Evolutionary conservation across 768 basidiomycete species (phyloP), one percentile per base, ranked within the genome.

Genomic region (Cystofilobasidium macerans): DNA sequence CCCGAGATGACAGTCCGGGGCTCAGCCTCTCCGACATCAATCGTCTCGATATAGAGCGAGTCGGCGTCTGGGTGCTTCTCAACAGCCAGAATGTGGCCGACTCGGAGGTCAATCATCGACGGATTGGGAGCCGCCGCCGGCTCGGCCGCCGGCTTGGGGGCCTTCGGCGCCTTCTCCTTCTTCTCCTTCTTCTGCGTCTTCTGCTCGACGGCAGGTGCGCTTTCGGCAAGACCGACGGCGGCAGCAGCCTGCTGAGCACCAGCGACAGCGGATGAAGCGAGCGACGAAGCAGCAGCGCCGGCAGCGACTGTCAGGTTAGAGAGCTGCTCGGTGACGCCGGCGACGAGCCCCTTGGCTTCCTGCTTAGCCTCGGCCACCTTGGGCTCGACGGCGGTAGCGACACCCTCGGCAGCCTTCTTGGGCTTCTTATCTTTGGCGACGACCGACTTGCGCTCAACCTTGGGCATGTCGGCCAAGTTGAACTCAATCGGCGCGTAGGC

Each of bases 21-120:
- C 30, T 92, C 94, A 0, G 86, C 89, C 76, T 97, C 93, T 63
- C 92, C 95, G 56, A 98, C 78, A 75, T 99, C 92, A 70, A 98
- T 94, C 87, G 92, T 85, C 88, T 98, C 94, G 68, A 98, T 83
- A 73, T 98, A 99, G n/a, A 99, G 82, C 58, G 89, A 85, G 72
- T 98, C 95, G 3, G 95, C 95, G 73, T 99, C 95, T 20, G 95
- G 94, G 74, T 99, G 95, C 72, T 88, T 89, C 77, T 84, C 85
- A 72, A 98, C 94, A 30, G 42, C 22, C 33, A 57, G 24, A n/a
- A 98, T 94, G 70, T 84, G 86, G 3, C 95, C 94, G 3, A 99
- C 90, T 54, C 94, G 83, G 68, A 99, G 81, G 72, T 99, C 95
- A 72, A 99, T 87, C 93, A 98, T 97, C 51, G 89, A 91, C 18